Conservation (phyloP, 2,329 filamentous ascomycete species). For the Talaromyces albobiverticillius region DNA sequence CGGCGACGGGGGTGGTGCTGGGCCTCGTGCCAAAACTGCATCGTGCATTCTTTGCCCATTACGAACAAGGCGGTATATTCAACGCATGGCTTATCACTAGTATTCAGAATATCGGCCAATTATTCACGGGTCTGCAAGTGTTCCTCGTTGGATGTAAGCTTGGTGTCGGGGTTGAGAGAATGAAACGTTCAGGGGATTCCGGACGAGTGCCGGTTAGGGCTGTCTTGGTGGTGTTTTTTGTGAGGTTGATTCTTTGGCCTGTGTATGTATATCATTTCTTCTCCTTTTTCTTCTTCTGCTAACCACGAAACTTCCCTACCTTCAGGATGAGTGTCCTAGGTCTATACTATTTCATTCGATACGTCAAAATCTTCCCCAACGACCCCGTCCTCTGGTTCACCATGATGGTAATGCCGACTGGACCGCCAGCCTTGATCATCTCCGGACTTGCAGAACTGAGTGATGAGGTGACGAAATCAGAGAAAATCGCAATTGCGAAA, state of each 20-base stretch:
- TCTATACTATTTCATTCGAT: slow-evolving; percentile 55
- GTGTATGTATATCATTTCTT: slow-evolving; percentile 23
- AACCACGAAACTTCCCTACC: background rate
- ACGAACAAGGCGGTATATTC: slow-evolving; percentile 60
- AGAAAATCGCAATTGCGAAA: slow-evolving; percentile 55
- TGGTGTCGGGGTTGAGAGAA: slow-evolving; percentile 50
- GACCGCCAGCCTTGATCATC: slow-evolving; percentile 55
- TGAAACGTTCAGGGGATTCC: slow-evolving; percentile 32
- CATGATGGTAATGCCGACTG: slow-evolving; percentile 59
- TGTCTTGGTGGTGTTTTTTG: slow-evolving; percentile 50
- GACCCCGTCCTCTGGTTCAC: slow-evolving; percentile 67
- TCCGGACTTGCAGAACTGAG: slow-evolving; percentile 52
- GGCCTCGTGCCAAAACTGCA: slow-evolving; percentile 61
- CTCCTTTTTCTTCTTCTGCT: background rate
- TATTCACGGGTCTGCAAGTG: slow-evolving; percentile 65
- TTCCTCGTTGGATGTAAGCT: slow-evolving; percentile 67
- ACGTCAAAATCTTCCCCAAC: slow-evolving; percentile 49
- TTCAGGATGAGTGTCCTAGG: slow-evolving; percentile 49
- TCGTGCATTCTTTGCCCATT: slow-evolving; percentile 58
- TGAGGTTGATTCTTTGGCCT: slow-evolving; percentile 64
- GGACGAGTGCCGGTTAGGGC: slow-evolving; percentile 42
- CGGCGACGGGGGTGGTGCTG: slow-evolving; percentile 56
- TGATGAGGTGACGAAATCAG: slow-evolving; percentile 35
- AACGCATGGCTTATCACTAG: slow-evolving; percentile 64
- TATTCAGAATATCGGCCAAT: slow-evolving; percentile 59